A percentile compares a stretch with the other conserved stretches of the same genome.
Evolutionary conservation across 768 basidiomycete species (phyloP).

Genomic region (Macrolepiota fuliginosa): DNA sequence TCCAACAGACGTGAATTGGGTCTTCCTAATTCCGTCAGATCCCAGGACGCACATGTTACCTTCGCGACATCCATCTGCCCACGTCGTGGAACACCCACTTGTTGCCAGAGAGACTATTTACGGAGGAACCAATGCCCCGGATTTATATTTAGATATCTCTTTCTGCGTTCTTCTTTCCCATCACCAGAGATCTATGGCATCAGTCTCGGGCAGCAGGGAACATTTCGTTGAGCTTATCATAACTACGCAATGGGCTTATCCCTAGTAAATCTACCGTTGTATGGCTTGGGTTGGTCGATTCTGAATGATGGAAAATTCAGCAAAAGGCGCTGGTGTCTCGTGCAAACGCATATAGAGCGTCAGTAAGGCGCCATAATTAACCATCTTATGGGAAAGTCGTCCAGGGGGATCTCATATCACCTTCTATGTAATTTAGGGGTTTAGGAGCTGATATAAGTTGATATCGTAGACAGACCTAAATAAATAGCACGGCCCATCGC

Average conservation of each 20-base stretch:
- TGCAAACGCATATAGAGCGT: background rate
- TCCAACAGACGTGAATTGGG: background rate
- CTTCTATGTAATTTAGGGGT: background rate
- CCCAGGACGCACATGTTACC: background rate
- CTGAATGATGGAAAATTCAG: no score
- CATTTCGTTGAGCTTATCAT: background rate
- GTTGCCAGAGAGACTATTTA: background rate
- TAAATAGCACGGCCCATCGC: constrained; percentile 3
- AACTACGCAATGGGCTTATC: background rate
- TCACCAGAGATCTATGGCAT: background rate
- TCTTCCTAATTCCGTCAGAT: background rate
- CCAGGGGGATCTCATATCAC: constrained; percentile 1
- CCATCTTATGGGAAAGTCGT: background rate
- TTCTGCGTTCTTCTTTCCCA: background rate
- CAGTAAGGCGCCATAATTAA: background rate
- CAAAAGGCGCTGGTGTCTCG: no score
- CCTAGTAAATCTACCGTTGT: background rate
- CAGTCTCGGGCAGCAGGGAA: background rate
- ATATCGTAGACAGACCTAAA: background rate
- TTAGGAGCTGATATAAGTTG: constrained; percentile 6
- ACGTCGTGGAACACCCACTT: background rate
- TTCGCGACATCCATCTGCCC: constrained; percentile 4
- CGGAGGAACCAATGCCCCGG: background rate
- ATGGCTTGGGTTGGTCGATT: no score
- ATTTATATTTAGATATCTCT: background rate